Percentiles rank a stretch among this genome's conserved stretches.
These are phyloP conservation scores for Psophocarpus tetragonolobus DNA, from an alignment of 306 rosid species.

Conservation along the genomic window DNA sequence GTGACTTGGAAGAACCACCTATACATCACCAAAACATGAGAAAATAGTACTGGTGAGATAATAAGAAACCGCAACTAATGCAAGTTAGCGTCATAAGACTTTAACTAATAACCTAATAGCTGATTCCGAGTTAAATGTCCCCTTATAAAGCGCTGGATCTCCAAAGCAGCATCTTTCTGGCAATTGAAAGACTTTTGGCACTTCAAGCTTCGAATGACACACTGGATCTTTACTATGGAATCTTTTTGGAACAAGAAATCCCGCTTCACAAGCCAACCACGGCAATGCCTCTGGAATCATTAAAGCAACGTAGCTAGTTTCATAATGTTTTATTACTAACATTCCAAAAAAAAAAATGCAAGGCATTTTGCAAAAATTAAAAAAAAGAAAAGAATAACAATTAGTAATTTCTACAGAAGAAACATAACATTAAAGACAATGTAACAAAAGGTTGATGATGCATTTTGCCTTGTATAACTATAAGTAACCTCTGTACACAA, in stretches of 20 bases:
- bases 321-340: conserved; percentile 17
- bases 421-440: neutral
- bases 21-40: conserved; percentile 29
- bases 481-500: neutral
- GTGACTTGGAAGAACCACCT: conserved; percentile 50
- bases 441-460: neutral
- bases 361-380: conserved; percentile 4
- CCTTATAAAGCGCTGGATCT: conserved; percentile 71
- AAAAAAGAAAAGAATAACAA: neutral
- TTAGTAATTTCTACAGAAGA: conserved; percentile 16
- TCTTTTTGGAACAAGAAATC: conserved; percentile 52
- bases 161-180: conserved; percentile 56
- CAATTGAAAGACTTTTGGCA: conserved; percentile 47
- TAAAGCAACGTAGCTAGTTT: conserved; percentile 10
- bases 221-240: conserved; percentile 64
- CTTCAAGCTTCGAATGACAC: conserved; percentile 50
- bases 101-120: conserved; percentile 60
- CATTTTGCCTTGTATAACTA: neutral
- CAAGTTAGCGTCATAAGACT: neutral
- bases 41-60: neutral
- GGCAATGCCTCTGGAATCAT: conserved; percentile 63
- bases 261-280: conserved; percentile 64
- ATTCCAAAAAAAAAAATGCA: neutral
- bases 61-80: neutral
- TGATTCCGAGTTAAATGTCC: conserved; percentile 60